phyloP scores from a whole-genome alignment of 192 early-diverging fungal species.

The Backusella psychrophila region DNA sequence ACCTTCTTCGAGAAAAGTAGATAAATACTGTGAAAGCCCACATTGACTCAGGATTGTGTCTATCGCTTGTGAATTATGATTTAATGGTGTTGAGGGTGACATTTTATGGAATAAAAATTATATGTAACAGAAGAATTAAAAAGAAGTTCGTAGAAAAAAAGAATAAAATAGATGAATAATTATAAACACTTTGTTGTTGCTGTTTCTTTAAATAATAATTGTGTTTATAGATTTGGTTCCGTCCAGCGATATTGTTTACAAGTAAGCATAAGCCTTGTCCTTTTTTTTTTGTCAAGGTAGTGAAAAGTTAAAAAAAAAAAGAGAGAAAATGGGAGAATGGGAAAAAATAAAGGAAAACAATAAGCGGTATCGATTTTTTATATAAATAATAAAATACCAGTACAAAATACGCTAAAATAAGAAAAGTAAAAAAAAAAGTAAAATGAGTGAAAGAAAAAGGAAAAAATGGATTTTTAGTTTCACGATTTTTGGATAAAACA shows the following conservation, averaged over 20 bases:
- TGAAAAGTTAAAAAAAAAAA: background rate
- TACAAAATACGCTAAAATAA: background rate
- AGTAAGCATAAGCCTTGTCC: background rate
- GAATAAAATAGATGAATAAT: background rate
- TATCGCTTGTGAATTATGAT: background rate
- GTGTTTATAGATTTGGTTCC: background rate
- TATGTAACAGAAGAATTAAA: conserved; percentile 4
- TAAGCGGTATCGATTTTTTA: background rate
- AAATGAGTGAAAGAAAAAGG: too few species aligned
- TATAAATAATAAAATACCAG: background rate
- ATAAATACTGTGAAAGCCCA: conserved; percentile 33
- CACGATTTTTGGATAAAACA: background rate
- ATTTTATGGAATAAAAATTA: background rate
- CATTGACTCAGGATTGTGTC: conserved; percentile 21
- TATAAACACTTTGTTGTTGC: background rate
- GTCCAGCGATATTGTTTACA: background rate
- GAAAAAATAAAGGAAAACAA: background rate
- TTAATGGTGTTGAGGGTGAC: background rate
- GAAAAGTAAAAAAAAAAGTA: too few species aligned
- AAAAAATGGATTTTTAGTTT: background rate
- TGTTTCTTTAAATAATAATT: background rate
- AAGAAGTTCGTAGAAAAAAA: background rate
- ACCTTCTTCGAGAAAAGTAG: conserved; percentile 37
- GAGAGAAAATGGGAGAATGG: background rate
- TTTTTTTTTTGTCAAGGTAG: background rate